Percentiles rank a stretch among this genome's conserved stretches.
Conservation (phyloP, 805 yeast genomes). For the Scheffersomyces amazonensis region DNA sequence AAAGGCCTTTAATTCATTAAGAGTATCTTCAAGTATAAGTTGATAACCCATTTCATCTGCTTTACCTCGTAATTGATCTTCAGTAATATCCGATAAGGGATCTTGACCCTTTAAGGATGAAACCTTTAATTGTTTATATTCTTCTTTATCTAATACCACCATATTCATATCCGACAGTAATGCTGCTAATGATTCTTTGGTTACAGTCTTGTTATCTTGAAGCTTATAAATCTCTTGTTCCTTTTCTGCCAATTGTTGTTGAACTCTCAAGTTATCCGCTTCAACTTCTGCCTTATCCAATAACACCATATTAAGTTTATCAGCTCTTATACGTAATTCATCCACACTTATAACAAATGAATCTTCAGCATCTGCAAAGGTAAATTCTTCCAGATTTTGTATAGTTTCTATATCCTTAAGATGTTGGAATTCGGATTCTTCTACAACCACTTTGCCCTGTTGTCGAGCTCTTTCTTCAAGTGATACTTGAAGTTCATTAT, state of each 20-base stretch:
- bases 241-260: constrained; percentile 26
- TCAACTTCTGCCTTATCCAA: constrained; percentile 19
- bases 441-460: constrained; percentile 14
- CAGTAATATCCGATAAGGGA: constrained; percentile 11
- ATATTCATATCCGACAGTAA: constrained; percentile 30
- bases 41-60: neutral
- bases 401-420: neutral
- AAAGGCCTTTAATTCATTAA: constrained; percentile 15
- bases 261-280: constrained; percentile 18
- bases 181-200: constrained; percentile 20
- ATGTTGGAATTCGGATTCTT: constrained; percentile 14
- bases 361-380: constrained; percentile 25
- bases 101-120: constrained; percentile 17
- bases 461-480: constrained; percentile 14
- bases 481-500: constrained; percentile 11
- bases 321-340: constrained; percentile 24
- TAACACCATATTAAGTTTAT: constrained; percentile 22
- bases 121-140: constrained; percentile 24
- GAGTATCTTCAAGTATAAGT: constrained; percentile 14
- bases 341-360: constrained; percentile 24
- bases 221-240: constrained; percentile 26
- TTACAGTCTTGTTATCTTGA: constrained; percentile 9
- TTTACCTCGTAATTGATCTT: neutral
- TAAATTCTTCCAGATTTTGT: constrained; percentile 2
- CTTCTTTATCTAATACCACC: constrained; percentile 24